phyloP scores from a whole-genome alignment of 2,329 filamentous ascomycete genomes.

The Aureobasidium pullulans region DNA sequence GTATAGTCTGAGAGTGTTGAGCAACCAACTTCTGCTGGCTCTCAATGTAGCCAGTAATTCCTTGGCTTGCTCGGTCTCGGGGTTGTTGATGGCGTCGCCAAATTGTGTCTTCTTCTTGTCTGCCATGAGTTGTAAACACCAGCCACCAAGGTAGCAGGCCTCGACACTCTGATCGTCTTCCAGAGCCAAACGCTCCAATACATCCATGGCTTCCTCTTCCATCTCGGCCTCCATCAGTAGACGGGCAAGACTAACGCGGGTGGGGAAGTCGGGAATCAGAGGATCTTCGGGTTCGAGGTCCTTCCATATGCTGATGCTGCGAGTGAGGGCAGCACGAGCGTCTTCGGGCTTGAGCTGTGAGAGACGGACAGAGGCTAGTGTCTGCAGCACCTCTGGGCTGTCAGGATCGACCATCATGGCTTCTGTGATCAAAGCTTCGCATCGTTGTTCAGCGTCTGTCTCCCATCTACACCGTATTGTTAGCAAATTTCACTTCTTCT shows the following conservation, averaged over 20 bases:
- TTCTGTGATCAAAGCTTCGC: constrained; percentile 84
- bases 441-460: constrained; percentile 78
- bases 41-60: constrained; percentile 48
- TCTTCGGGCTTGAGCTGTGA: constrained; percentile 76
- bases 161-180: constrained; percentile 95
- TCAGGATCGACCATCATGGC: constrained; percentile 77
- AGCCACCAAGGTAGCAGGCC: constrained; percentile 93
- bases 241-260: constrained; percentile 73
- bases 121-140: constrained; percentile 76
- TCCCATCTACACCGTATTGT: constrained; percentile 50
- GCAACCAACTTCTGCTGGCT: constrained; percentile 75
- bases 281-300: constrained; percentile 66
- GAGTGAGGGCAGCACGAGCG: constrained; percentile 66
- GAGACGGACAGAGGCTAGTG: constrained; percentile 85
- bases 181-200: constrained; percentile 72
- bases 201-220: constrained; percentile 75
- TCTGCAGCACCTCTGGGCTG: constrained; percentile 86
- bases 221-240: constrained; percentile 85
- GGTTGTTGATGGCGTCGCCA: constrained; percentile 15
- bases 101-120: constrained; percentile 53
- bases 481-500: background rate
- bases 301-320: constrained; percentile 78
- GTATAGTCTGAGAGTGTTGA: constrained; percentile 74
- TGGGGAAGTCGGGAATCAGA: constrained; percentile 75
- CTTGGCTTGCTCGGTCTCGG: constrained; percentile 18